Base-by-base conservation (phyloP, 2,329 filamentous ascomycete genomes). In the Fusarium cyanostomum region DNA sequence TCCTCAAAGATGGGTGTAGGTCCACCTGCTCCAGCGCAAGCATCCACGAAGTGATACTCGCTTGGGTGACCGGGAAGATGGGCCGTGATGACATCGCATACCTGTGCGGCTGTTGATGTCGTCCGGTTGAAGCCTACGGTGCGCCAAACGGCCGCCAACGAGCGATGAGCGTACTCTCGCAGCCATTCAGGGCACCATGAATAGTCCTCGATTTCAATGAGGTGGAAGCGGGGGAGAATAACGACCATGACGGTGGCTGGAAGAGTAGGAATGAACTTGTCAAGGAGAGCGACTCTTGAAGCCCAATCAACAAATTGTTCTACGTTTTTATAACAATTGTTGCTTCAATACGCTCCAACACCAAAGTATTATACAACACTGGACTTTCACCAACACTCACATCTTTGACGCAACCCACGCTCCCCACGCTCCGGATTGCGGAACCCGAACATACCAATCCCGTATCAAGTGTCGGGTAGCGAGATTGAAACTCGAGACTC, bases 131-230 rank as follows among this genome's bases (percentile, higher is more conserved):
- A 62, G 38, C 65, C 65, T 11, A 66, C 63, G 4, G 52, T 66
- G 35, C 60, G 55, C 65, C 65, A 68, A 15, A 68, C 57, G 6
- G 60, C 48, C 4, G 63, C 63, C 11, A 66, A 57, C 1, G 65
- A 66, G n/a, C 57, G 50, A 27, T 68, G 65, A 3, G 65, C 63
- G n/a, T 68, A 68, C 34, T 68, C 65, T 8, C 65, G 65, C 13
- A 68, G 63, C 62, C 63, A 68, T 38, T 55, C 58, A 15, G 65
- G 65, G 37, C 65, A 68, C 65, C 65, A 68, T 8, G 57, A 55
- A 35, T 68, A 66, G 8, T 68, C 65, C 45, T 66, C 65, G 15
- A 68, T 68, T 27, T 68, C 65, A 16, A 68, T 59, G 49, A 68
- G 65, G 37, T 68, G 65, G 39, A 68, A 56, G n/a, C 65, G 65